phyloP scores from a whole-genome alignment of 2,329 filamentous ascomycete species.

The Calonectria henricotiae region DNA sequence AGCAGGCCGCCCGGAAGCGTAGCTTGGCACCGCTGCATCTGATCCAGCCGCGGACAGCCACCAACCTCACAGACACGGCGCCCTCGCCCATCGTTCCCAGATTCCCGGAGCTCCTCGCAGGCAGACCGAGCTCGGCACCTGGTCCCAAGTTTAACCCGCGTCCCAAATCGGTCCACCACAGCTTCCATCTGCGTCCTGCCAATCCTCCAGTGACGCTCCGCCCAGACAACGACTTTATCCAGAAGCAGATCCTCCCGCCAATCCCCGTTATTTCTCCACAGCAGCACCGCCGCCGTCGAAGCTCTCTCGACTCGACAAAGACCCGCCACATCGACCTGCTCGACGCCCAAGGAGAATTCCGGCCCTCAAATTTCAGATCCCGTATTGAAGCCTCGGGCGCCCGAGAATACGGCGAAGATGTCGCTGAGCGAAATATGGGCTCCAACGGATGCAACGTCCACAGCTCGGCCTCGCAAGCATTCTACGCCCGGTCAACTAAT shows the following conservation, averaged over 20 bases:
- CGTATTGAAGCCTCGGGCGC: constrained; percentile 68
- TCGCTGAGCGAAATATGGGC: constrained; percentile 74
- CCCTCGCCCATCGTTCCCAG: constrained; percentile 44
- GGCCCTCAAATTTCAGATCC: constrained; percentile 65
- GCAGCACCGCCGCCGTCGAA: constrained; percentile 44
- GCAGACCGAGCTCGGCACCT: constrained; percentile 48
- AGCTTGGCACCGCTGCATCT: constrained; percentile 47
- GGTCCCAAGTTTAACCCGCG: constrained; percentile 31
- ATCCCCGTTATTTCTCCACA: constrained; percentile 44
- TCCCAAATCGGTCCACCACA: constrained; percentile 39
- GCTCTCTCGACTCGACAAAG: constrained; percentile 45
- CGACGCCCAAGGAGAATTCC: constrained; percentile 72
- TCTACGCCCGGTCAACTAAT: constrained; percentile 52
- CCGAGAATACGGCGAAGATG: constrained; percentile 76
- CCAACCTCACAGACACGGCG: constrained; percentile 31
- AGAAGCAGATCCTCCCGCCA: constrained; percentile 42
- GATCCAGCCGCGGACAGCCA: not conserved
- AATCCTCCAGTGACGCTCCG: constrained; percentile 43
- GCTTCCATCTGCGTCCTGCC: constrained; percentile 43
- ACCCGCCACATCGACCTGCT: constrained; percentile 67
- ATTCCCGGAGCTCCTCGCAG: constrained; percentile 37
- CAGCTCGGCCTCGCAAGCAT: constrained; percentile 57
- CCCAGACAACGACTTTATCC: constrained; percentile 39
- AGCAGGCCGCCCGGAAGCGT: constrained; percentile 50
- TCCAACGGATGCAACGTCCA: constrained; percentile 57